Evolutionary conservation across 257 asterid genomes (phyloP).

Genomic region (Striga asiatica): DNA sequence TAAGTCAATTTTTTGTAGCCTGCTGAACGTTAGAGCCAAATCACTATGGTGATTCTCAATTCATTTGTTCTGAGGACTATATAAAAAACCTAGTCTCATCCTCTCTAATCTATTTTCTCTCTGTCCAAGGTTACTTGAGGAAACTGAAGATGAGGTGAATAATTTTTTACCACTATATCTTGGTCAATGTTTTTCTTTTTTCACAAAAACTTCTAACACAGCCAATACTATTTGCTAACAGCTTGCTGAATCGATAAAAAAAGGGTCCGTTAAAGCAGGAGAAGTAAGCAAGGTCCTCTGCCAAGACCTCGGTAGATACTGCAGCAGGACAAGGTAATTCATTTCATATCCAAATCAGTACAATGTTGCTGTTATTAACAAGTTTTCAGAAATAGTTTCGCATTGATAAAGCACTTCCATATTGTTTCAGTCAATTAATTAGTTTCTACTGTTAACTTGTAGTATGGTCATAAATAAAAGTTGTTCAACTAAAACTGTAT

Average conservation of each 20-base stretch:
- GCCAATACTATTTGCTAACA: constrained; percentile 22
- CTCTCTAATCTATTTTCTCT: constrained; percentile 6
- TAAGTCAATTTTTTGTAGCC: constrained; percentile 22
- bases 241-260: constrained; percentile 70
- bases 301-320: constrained; percentile 58
- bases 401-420: too few species aligned
- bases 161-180: constrained; percentile 6
- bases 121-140: constrained; percentile 74
- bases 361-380: not conserved
- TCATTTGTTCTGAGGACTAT: not conserved
- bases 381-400: not conserved
- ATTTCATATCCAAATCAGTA: not conserved
- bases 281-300: constrained; percentile 74
- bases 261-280: constrained; percentile 59
- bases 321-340: constrained; percentile 49
- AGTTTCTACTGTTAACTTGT: too few species aligned
- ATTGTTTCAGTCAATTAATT: too few species aligned
- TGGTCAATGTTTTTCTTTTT: not conserved
- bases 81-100: not conserved
- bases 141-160: constrained; percentile 83
- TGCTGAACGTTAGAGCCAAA: not conserved
- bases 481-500: too few species aligned
- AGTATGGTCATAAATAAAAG: too few species aligned
- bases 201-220: constrained; percentile 2
- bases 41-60: constrained; percentile 6